phyloP scores from a whole-genome alignment of 2,329 filamentous ascomycete genomes.

The Pezicula radicicola region DNA sequence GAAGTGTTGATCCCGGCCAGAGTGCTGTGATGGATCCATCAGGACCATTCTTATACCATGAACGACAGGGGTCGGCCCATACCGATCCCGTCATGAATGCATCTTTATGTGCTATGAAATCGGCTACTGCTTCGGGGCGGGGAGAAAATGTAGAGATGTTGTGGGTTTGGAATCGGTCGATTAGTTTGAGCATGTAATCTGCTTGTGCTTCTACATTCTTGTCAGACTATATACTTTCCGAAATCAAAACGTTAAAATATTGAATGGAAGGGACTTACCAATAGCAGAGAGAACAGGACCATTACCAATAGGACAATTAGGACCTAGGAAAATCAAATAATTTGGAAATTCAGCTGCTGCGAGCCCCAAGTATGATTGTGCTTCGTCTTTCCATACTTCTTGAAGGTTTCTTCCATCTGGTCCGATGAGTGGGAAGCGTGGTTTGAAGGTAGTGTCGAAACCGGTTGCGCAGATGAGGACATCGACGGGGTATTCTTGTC shows the following conservation, averaged over 20 bases:
- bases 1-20: slow-evolving; percentile 42
- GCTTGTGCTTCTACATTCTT: slow-evolving; percentile 35
- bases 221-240: not conserved
- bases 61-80: slow-evolving; percentile 41
- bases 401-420: slow-evolving; percentile 10
- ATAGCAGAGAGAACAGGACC: slow-evolving; percentile 39
- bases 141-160: slow-evolving; percentile 42
- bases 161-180: slow-evolving; percentile 46
- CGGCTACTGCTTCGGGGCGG: slow-evolving; percentile 41
- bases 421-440: slow-evolving; percentile 21
- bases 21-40: slow-evolving; percentile 35
- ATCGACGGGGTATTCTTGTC: slow-evolving; percentile 21
- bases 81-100: slow-evolving; percentile 42
- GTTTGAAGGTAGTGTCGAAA: slow-evolving; percentile 23
- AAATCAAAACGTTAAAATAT: not conserved
- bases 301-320: slow-evolving; percentile 38
- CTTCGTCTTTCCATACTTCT: slow-evolving; percentile 15
- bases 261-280: not conserved
- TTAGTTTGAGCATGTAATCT: slow-evolving; percentile 47
- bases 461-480: slow-evolving; percentile 28
- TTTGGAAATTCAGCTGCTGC: slow-evolving; percentile 15
- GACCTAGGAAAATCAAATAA: slow-evolving; percentile 32
- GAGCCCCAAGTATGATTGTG: slow-evolving; percentile 17
- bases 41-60: slow-evolving; percentile 34
- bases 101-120: slow-evolving; percentile 46